phyloP scores from a whole-genome alignment of 805 yeast genomes.

The Candida saitoana region DNA sequence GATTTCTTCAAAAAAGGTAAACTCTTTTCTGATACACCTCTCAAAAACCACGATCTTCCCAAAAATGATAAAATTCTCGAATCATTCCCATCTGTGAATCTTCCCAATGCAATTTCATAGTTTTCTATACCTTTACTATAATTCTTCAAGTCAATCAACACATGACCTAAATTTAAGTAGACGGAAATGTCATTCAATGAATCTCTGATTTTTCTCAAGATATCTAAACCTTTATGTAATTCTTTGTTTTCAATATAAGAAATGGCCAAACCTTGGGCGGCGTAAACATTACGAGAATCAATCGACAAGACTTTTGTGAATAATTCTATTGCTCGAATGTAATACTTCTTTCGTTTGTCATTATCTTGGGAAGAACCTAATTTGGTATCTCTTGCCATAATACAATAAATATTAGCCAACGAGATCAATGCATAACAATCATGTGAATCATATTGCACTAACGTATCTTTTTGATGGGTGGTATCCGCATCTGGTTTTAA shows the following conservation, averaged over 20 bases:
- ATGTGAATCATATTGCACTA: constrained; percentile 77
- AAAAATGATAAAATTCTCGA: constrained; percentile 64
- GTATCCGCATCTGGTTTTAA: constrained; percentile 59
- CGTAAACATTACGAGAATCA: constrained; percentile 84
- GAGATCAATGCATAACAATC: constrained; percentile 88
- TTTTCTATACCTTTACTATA: constrained; percentile 82
- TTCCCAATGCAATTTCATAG: constrained; percentile 73
- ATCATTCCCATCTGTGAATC: constrained; percentile 61
- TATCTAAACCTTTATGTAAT: constrained; percentile 71
- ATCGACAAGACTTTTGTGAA: constrained; percentile 82
- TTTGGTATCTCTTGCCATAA: constrained; percentile 75
- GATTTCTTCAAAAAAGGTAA: constrained; percentile 58
- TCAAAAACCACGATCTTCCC: constrained; percentile 83
- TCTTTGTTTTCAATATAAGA: constrained; percentile 83
- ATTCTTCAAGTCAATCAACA: constrained; percentile 75
- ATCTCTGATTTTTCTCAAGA: constrained; percentile 85
- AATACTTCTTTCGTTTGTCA: constrained; percentile 65
- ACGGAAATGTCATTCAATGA: constrained; percentile 81
- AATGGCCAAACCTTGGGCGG: constrained; percentile 97
- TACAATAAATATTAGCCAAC: constrained; percentile 80
- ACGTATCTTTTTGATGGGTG: constrained; percentile 77
- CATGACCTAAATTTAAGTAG: constrained; percentile 84
- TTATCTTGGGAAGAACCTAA: constrained; percentile 36
- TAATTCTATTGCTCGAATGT: constrained; percentile 85
- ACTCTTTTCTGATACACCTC: constrained; percentile 69